A percentile compares a stretch with the other conserved stretches of the same genome.
Evolutionary conservation across 805 yeast species (phyloP).

Genomic region (Grigorovia yakushimaensis): DNA sequence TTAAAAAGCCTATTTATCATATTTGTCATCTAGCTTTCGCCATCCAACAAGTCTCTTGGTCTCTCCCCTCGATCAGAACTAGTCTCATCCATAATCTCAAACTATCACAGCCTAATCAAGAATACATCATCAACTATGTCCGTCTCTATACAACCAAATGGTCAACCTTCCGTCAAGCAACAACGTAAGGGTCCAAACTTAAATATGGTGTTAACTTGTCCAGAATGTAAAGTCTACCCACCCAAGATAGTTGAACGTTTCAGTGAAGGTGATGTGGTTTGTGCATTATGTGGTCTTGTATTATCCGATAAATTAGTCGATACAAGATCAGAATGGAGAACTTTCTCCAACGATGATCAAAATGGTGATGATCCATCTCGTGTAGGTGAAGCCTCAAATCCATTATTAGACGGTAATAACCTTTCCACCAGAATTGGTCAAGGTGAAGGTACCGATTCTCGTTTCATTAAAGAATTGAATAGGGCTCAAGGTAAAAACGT

Average conservation of each 20-base stretch:
- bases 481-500: slow-evolving; percentile 81
- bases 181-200: slow-evolving; percentile 59
- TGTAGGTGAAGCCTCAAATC: slow-evolving; percentile 97
- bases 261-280: slow-evolving; percentile 97
- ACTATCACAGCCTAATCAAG: too few relatives aligned
- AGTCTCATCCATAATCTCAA: too few relatives aligned
- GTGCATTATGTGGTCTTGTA: slow-evolving; percentile 93
- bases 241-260: slow-evolving; percentile 92
- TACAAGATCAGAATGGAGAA: slow-evolving; percentile 97
- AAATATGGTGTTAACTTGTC: slow-evolving; percentile 84
- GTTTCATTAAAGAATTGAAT: slow-evolving; percentile 79
- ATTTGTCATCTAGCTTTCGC: too few relatives aligned
- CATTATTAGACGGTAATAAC: slow-evolving; percentile 82
- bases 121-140: too few relatives aligned
- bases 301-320: slow-evolving; percentile 87
- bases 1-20: too few relatives aligned
- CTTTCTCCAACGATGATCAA: slow-evolving; percentile 94
- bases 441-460: slow-evolving; percentile 79
- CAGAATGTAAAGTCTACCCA: slow-evolving; percentile 92
- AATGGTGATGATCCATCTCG: slow-evolving; percentile 98
- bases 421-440: slow-evolving; percentile 86
- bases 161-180: not conserved
- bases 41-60: too few relatives aligned
- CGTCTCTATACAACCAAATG: not conserved
- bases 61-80: too few relatives aligned